Base-by-base conservation (phyloP, 257 asterid species). In the Haberlea rhodopensis region DNA sequence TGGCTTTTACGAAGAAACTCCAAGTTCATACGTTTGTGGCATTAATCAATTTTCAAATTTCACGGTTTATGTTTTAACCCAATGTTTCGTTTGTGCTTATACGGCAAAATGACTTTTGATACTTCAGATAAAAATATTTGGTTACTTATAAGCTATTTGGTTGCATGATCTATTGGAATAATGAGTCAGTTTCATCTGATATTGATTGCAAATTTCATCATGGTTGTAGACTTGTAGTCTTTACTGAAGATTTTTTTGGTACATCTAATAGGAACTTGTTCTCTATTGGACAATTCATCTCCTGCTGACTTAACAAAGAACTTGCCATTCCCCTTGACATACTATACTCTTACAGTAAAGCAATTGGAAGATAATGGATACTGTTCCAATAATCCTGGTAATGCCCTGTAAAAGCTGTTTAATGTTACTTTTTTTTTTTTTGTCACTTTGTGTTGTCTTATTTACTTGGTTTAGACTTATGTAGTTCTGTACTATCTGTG, bases 321-420 rank as follows among this genome's bases (percentile, higher is more conserved):
- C 40, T 70, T 83, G 72, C 97, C 96, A 43, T 92, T 87, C 73
- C 97, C 99, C 5, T 49, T 92, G 28, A 76, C 82, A 37, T 82
- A 87, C 71, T 92, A 92, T 69, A 85, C 96, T 16, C 94, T 94
- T 65, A 83, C 91, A 24, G 75, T 88, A 52, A 90, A 78, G 72
- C 83, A 87, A 63, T 76, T 94, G 80, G 96, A 90, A 81, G 97
- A 87, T 64, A 94, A 94, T 79, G 91, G 94, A 62, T 94, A 94
- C 75, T 75, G 77, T 57, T 71, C 27, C 29, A 74, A 80, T 49
- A 74, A 75, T 65, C 82, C 90, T 85, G 98, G 98, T 91, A 66
- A 57, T 72, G 25, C 71, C 60, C 64, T 57, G 18, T 52, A 37
- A 16, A 22, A 53, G 31, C n/a, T 23, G 57, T 43, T 6, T 26